Base-by-base conservation (phyloP, 164 flowering plant genomes). In the Litsea cubeba region DNA sequence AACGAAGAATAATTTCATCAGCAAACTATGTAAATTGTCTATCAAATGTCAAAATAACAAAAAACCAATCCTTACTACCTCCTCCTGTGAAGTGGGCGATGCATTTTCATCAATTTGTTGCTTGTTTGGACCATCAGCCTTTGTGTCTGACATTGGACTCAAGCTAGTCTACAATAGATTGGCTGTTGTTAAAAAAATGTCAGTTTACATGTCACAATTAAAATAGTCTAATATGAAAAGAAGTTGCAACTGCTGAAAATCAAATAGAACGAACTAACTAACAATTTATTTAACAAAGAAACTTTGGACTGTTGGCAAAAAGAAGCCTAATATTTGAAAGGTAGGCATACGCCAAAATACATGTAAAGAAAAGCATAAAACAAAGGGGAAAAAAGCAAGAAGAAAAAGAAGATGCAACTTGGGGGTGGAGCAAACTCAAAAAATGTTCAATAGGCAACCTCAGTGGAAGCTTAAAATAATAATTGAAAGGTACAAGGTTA, bases 21-120 rank as follows among this genome's bases (percentile, higher is more conserved):
- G 50, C 46, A 30, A 66, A 2, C 17, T 18, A 18, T 30, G 26
- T 32, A 66, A 66, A 20, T 14, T 23, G 24, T 14, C 28, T 11
- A 66, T 12, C 58, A 50, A 5, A 72, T 30, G 12, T 10, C 60
- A 62, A 15, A 54, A 3, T 28, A 60, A 54, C 12, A 35, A 50
- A 72, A 11, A 15, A 25, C 50, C 18, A 71, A 49, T 23, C 8
- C 23, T 23, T 18, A 74, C 6, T 81, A 86, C 90, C 85, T 87
- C 82, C 71, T 81, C 79, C 69, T 84, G 75, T 26, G 78, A 49
- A 35, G 85, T 80, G 5, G 84, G 77, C 80, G 72, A 75, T 12
- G 72, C 24, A 74, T 74, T 80, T 76, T 77, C 84, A 15, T 69
- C 71, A 69, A 23, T 12, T 69, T 69, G 57, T 40, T 11, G 26